A percentile compares a stretch with the other conserved stretches of the same genome.
Conservation (phyloP, 768 basidiomycete genomes). For the Plicaturopsis crispa region DNA sequence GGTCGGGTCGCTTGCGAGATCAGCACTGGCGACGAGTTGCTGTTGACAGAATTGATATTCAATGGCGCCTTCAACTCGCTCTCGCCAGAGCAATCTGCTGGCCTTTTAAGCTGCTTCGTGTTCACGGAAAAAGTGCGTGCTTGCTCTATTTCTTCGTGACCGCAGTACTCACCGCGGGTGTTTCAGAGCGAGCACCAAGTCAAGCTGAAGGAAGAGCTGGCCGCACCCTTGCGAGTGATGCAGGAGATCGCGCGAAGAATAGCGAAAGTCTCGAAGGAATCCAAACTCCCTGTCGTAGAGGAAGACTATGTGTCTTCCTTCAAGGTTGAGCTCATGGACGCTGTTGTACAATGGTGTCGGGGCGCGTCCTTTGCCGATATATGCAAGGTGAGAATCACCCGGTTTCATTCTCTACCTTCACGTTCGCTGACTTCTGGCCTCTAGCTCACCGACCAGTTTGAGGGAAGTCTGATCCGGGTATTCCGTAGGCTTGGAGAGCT, state of each 20-base stretch:
- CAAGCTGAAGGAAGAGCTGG: slow-evolving; percentile 89
- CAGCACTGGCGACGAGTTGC: slow-evolving; percentile 91
- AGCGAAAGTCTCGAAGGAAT: slow-evolving; percentile 94
- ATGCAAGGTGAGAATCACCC: slow-evolving; percentile 63
- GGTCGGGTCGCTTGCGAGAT: slow-evolving; percentile 98
- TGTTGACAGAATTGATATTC: slow-evolving; percentile 95
- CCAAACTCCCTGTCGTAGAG: slow-evolving; percentile 82
- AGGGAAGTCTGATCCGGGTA: slow-evolving; percentile 93
- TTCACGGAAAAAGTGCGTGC: slow-evolving; percentile 84
- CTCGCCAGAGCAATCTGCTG: slow-evolving; percentile 86
- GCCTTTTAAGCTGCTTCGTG: slow-evolving; percentile 94
- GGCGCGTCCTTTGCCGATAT: slow-evolving; percentile 95
- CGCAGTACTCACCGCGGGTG: slow-evolving; percentile 1
- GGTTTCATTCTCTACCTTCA: not conserved
- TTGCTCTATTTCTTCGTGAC: not conserved
- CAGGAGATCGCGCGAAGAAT: slow-evolving; percentile 94
- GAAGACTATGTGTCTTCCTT: slow-evolving; percentile 95
- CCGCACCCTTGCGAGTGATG: slow-evolving; percentile 87
- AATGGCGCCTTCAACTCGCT: slow-evolving; percentile 92
- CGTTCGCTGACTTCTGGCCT: slow-evolving; percentile 2
- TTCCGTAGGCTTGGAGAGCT: slow-evolving; percentile 94
- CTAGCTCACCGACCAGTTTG: slow-evolving; percentile 95
- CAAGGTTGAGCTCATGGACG: slow-evolving; percentile 99
- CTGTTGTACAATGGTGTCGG: slow-evolving; percentile 96
- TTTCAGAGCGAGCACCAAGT: slow-evolving; percentile 76